A percentile compares a stretch with the other conserved stretches of the same genome.
Evolutionary conservation across 805 yeast species (phyloP).

Genomic region (Yueomyces sp.): DNA sequence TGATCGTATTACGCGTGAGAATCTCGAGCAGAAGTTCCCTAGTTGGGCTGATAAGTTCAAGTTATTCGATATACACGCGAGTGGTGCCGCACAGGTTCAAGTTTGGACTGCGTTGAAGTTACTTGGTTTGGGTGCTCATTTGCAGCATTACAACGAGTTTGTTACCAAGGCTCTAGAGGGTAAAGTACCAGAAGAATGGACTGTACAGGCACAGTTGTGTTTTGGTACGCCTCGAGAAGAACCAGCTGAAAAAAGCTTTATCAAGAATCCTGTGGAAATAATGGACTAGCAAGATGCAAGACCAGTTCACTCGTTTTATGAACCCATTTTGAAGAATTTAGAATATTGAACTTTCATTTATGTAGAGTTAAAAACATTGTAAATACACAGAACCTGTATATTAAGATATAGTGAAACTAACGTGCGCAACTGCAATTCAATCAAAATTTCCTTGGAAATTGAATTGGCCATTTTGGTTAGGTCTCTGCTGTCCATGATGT

Average conservation of each 20-base stretch:
- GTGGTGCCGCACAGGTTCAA: conserved; percentile 37
- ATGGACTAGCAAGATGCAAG: conserved; percentile 5
- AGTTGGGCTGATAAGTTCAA: conserved; percentile 33
- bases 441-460: too few species aligned
- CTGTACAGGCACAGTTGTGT: conserved; percentile 35
- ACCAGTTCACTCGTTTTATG: too few species aligned
- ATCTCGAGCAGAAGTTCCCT: conserved; percentile 31
- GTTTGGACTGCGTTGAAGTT: conserved; percentile 35
- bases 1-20: conserved; percentile 28
- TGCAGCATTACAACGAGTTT: conserved; percentile 39
- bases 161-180: conserved; percentile 28
- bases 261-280: conserved; percentile 29
- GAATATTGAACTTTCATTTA: too few species aligned
- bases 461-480: too few species aligned
- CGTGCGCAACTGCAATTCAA: too few species aligned
- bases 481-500: too few species aligned
- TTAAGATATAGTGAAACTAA: too few species aligned
- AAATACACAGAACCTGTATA: too few species aligned
- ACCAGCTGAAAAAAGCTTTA: conserved; percentile 28
- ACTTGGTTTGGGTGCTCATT: conserved; percentile 35
- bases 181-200: conserved; percentile 31
- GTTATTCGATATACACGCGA: conserved; percentile 32
- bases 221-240: conserved; percentile 32
- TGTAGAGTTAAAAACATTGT: too few species aligned
- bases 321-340: too few species aligned